Conservation (phyloP, 495 filamentous ascomycete species). For the Aspergillus avenaceus region DNA sequence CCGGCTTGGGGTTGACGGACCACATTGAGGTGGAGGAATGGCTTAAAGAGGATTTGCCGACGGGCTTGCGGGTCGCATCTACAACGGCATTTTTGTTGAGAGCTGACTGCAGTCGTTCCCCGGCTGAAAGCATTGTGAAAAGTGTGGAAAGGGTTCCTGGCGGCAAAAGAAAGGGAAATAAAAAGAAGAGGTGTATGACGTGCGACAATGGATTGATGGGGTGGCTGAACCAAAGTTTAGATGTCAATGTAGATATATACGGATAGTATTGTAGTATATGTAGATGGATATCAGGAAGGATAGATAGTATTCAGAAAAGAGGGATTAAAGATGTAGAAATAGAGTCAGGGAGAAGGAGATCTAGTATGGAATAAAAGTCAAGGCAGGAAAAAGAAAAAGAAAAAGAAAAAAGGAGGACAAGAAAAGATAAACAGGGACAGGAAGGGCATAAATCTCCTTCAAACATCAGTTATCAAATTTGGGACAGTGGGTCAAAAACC, state of each 20-base stretch:
- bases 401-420: conserved; percentile 3
- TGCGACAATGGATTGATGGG: background rate
- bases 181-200: too few relatives aligned
- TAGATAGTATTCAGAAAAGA: background rate
- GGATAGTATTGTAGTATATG: too few relatives aligned
- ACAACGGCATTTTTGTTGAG: conserved; percentile 18
- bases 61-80: conserved; percentile 19
- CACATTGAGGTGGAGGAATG: conserved; percentile 15
- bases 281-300: too few relatives aligned
- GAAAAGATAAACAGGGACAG: conserved; percentile 3
- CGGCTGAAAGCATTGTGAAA: conserved; percentile 44
- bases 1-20: conserved; percentile 12
- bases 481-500: conserved; percentile 23
- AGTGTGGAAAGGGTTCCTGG: background rate
- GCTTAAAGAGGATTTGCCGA: conserved; percentile 20
- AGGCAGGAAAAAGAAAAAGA: background rate
- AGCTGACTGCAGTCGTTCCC: conserved; percentile 32
- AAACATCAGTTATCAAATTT: conserved; percentile 30
- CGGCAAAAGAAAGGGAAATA: conserved; percentile 3
- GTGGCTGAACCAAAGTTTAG: background rate
- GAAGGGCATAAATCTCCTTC: conserved; percentile 14
- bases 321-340: background rate
- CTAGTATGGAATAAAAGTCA: background rate
- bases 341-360: background rate
- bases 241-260: background rate